Conservation (phyloP, 495 filamentous ascomycete species). For the Lasiosphaeris hirsuta region DNA sequence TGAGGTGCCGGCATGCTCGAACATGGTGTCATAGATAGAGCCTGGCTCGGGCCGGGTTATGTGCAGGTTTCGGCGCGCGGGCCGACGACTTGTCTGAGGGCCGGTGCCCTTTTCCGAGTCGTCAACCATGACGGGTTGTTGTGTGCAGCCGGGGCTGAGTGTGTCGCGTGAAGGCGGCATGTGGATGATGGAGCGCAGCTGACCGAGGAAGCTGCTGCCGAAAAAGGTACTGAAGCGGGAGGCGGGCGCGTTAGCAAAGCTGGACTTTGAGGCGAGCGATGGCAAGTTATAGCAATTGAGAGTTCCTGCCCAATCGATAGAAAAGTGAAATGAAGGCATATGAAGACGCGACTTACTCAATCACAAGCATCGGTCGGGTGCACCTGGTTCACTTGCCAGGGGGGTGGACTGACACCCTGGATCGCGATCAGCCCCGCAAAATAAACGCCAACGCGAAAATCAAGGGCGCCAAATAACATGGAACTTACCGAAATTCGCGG, state of each 20-base stretch:
- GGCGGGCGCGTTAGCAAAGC: conserved; percentile 2
- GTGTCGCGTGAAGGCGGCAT: conserved; percentile 28
- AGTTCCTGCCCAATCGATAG: background rate
- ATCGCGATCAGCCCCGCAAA: conserved; percentile 1
- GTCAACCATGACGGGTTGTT: background rate
- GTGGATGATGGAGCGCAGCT: conserved; percentile 31
- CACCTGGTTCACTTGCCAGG: conserved; percentile 1
- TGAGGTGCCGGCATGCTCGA: conserved; percentile 35
- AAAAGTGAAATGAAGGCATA: background rate
- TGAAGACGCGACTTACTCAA: conserved; percentile 28
- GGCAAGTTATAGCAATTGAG: conserved; percentile 3
- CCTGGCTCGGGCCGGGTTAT: conserved; percentile 35
- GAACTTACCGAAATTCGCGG: background rate
- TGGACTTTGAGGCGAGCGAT: background rate
- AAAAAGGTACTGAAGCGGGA: conserved; percentile 23
- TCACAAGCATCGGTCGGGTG: conserved; percentile 25
- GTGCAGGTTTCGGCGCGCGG: conserved; percentile 2
- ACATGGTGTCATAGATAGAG: conserved; percentile 47
- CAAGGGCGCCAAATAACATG: background rate
- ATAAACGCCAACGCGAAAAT: background rate
- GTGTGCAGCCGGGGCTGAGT: conserved; percentile 1
- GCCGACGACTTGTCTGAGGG: too few relatives aligned
- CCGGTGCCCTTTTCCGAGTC: too few relatives aligned
- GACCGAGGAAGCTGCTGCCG: conserved; percentile 29
- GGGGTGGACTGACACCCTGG: conserved; percentile 4